Evolutionary conservation across 1,284 basidiomycete genomes (phyloP).

Genomic region (Moesziomyces antarcticus): DNA sequence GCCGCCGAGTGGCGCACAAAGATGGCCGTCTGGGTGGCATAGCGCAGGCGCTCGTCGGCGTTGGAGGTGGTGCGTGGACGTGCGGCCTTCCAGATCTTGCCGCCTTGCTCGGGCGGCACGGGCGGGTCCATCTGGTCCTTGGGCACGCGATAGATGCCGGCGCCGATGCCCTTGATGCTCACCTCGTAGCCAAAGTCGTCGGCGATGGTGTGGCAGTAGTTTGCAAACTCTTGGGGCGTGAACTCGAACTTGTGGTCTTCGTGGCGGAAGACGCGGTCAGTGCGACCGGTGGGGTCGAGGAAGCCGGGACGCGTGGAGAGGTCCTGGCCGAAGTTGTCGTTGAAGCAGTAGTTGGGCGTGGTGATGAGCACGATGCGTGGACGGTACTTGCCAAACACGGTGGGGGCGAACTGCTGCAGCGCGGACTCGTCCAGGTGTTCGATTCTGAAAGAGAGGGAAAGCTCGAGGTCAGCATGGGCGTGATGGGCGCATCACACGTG

Average conservation of each 20-base stretch:
- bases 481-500: not conserved
- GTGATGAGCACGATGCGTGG: slow-evolving; percentile 84
- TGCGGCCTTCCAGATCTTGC: slow-evolving; percentile 31
- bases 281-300: slow-evolving; percentile 81
- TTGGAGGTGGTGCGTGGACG: slow-evolving; percentile 37
- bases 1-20: slow-evolving; percentile 37
- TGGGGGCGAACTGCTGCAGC: slow-evolving; percentile 81
- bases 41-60: slow-evolving; percentile 33
- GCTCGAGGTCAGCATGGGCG: slow-evolving; percentile 3
- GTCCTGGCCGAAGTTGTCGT: slow-evolving; percentile 76
- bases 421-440: slow-evolving; percentile 83
- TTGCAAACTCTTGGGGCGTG: slow-evolving; percentile 81
- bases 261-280: slow-evolving; percentile 75
- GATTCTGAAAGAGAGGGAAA: slow-evolving; percentile 72
- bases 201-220: slow-evolving; percentile 77
- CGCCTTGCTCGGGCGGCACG: slow-evolving; percentile 21
- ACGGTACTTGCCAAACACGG: slow-evolving; percentile 83
- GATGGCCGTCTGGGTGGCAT: slow-evolving; percentile 37
- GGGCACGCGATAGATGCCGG: slow-evolving; percentile 37
- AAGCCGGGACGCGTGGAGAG: slow-evolving; percentile 70
- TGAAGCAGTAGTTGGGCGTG: slow-evolving; percentile 90
- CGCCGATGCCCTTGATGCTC: slow-evolving; percentile 28
- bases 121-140: slow-evolving; percentile 35
- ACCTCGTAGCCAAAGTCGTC: slow-evolving; percentile 80
- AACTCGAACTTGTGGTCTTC: slow-evolving; percentile 93